phyloP scores from a whole-genome alignment of 2,329 filamentous ascomycete genomes.

The Ascochyta viciae-villosae region DNA sequence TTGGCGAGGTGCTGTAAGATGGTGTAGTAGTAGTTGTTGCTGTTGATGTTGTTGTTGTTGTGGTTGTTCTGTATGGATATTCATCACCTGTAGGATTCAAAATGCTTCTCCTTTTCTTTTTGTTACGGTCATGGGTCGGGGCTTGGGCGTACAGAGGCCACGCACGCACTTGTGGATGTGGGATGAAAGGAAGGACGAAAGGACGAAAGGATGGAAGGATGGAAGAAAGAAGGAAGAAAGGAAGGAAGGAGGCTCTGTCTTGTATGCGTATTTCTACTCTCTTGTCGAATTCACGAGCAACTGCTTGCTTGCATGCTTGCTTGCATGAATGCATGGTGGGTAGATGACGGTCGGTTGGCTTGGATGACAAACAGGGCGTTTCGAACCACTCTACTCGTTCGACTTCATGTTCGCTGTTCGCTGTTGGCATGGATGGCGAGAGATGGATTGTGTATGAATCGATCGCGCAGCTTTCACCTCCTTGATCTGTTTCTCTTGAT shows the following conservation, averaged over 20 bases:
- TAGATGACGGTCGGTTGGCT: slow-evolving; percentile 3
- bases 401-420: neutral
- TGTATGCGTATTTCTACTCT: slow-evolving; percentile 33
- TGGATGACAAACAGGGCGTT: slow-evolving; percentile 12
- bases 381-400: slow-evolving; percentile 5
- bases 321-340: no score
- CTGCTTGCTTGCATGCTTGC: neutral
- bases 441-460: slow-evolving; percentile 10
- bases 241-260: neutral
- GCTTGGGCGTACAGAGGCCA: neutral
- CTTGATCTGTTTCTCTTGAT: neutral
- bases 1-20: slow-evolving; percentile 77
- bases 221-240: no score
- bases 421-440: neutral
- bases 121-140: no score
- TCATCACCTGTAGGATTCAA: slow-evolving; percentile 33
- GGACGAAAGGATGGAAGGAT: no score
- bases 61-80: slow-evolving; percentile 19
- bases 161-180: neutral
- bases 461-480: slow-evolving; percentile 1
- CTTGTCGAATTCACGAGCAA: slow-evolving; percentile 15
- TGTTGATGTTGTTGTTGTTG: no score
- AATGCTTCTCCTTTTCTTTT: slow-evolving; percentile 7
- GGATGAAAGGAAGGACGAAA: neutral
- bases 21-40: neutral